These are phyloP conservation scores for Barbarea vulgaris DNA, from an alignment of 345 rosid genomes.

Conservation along the genomic window DNA sequence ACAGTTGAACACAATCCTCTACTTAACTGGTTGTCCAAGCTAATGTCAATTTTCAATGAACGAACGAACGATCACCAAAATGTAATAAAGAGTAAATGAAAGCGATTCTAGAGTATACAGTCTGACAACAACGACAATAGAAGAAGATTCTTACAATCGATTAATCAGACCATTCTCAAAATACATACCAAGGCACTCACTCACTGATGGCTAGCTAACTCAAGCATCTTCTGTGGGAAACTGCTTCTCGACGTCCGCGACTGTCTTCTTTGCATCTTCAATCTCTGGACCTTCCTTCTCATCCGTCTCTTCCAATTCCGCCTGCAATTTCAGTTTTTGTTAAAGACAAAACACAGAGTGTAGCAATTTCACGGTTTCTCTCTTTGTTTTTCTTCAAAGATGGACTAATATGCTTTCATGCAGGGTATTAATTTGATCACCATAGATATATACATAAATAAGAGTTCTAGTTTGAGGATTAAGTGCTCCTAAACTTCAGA, in stretches of 20 bases:
- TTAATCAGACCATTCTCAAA: constrained; percentile 3
- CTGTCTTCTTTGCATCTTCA: constrained; percentile 68
- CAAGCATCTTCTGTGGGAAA: constrained; percentile 62
- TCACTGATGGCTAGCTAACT: not conserved
- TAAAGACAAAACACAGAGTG: constrained; percentile 5
- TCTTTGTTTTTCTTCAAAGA: not conserved
- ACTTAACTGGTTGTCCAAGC: not conserved
- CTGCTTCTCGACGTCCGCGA: constrained; percentile 59
- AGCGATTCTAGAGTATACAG: not conserved
- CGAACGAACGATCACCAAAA: constrained; percentile 12
- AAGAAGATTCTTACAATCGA: not conserved
- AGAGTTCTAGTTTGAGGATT: no score
- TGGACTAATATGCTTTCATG: not conserved
- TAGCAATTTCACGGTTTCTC: not conserved
- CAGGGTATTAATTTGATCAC: not conserved
- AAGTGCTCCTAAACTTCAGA: not conserved
- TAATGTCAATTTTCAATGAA: not conserved
- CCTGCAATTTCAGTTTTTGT: constrained; percentile 42
- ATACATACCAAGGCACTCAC: constrained; percentile 17
- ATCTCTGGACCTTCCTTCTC: constrained; percentile 63
- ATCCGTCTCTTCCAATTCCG: constrained; percentile 61
- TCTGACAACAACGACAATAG: not conserved
- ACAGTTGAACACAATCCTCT: not conserved
- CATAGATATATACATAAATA: not conserved
- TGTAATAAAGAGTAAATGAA: not conserved